Evolutionary conservation across 2,329 filamentous ascomycete genomes (phyloP).

Genomic region (Neoarthrinium moseri): DNA sequence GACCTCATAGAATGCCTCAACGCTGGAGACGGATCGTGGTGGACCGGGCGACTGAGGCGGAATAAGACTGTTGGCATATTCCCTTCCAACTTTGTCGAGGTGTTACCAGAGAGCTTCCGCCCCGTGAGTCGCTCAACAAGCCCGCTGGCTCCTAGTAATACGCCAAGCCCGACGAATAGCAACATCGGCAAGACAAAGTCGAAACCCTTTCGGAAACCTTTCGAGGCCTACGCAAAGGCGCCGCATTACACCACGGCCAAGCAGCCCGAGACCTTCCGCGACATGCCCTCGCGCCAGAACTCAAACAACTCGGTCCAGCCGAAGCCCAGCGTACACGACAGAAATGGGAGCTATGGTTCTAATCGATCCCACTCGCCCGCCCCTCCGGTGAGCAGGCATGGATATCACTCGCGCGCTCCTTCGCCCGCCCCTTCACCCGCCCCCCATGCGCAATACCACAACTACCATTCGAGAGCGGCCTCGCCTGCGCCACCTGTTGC

Average conservation of each 20-base stretch:
- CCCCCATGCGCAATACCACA: conserved; percentile 15
- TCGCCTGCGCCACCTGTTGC: conserved; percentile 20
- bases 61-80: conserved; percentile 91
- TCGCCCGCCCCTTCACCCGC: conserved; percentile 22
- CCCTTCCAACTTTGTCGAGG: conserved; percentile 94
- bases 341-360: no score
- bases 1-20: conserved; percentile 98
- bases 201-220: conserved; percentile 64
- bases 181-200: conserved; percentile 58
- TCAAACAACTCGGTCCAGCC: conserved; percentile 38
- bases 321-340: conserved; percentile 21
- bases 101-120: conserved; percentile 81
- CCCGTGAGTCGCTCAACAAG: conserved; percentile 65
- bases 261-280: conserved; percentile 55
- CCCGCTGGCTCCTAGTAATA: conserved; percentile 56
- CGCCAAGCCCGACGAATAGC: conserved; percentile 49
- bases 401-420: conserved; percentile 19
- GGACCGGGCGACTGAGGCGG: conserved; percentile 88
- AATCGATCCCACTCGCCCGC: conserved; percentile 19
- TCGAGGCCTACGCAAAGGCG: conserved; percentile 65
- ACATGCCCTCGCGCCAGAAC: conserved; percentile 31
- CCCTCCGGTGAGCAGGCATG: conserved; percentile 17
- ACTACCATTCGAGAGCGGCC: conserved; percentile 18
- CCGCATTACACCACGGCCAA: conserved; percentile 65
- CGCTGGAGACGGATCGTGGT: conserved; percentile 96